phyloP scores from a whole-genome alignment of 2,329 filamentous ascomycete species.

The Dactylellina drechsleri region DNA sequence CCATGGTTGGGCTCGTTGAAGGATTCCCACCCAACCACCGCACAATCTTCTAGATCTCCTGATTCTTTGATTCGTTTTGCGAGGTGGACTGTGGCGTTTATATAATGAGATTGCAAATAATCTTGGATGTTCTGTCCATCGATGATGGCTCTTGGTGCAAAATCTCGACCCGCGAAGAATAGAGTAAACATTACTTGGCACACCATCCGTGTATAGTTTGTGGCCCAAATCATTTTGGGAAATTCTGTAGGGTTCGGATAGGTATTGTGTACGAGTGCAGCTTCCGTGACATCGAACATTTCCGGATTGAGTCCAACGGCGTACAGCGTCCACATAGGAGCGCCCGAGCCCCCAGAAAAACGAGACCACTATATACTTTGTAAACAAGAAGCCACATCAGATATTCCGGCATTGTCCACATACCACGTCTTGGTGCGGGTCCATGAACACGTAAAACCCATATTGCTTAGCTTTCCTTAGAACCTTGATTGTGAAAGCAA shows the following conservation, averaged over 20 bases:
- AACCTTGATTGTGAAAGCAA: slow-evolving; percentile 86
- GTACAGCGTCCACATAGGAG: slow-evolving; percentile 97
- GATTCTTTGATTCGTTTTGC: slow-evolving; percentile 87
- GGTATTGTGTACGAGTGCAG: slow-evolving; percentile 93
- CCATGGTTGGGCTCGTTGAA: slow-evolving; percentile 95
- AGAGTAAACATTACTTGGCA: slow-evolving; percentile 92
- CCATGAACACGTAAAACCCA: slow-evolving; percentile 97
- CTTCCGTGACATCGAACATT: slow-evolving; percentile 85
- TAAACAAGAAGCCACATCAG: slow-evolving; percentile 25
- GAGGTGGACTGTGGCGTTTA: slow-evolving; percentile 81
- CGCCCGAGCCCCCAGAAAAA: slow-evolving; percentile 91
- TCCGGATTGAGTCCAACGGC: slow-evolving; percentile 90
- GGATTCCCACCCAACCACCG: slow-evolving; percentile 95
- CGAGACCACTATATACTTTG: slow-evolving; percentile 77
- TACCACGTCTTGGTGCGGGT: slow-evolving; percentile 97
- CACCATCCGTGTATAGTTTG: slow-evolving; percentile 89
- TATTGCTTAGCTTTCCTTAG: slow-evolving; percentile 86
- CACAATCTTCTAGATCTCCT: slow-evolving; percentile 83
- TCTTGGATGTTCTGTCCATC: slow-evolving; percentile 96
- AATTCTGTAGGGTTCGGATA: slow-evolving; percentile 85
- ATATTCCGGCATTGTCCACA: slow-evolving; percentile 62
- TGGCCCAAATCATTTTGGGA: slow-evolving; percentile 99
- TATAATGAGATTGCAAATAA: slow-evolving; percentile 87
- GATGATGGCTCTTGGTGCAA: slow-evolving; percentile 95
- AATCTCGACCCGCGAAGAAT: slow-evolving; percentile 90